phyloP scores from a whole-genome alignment of 2,329 filamentous ascomycete species.

The Macrophomina tecta region DNA sequence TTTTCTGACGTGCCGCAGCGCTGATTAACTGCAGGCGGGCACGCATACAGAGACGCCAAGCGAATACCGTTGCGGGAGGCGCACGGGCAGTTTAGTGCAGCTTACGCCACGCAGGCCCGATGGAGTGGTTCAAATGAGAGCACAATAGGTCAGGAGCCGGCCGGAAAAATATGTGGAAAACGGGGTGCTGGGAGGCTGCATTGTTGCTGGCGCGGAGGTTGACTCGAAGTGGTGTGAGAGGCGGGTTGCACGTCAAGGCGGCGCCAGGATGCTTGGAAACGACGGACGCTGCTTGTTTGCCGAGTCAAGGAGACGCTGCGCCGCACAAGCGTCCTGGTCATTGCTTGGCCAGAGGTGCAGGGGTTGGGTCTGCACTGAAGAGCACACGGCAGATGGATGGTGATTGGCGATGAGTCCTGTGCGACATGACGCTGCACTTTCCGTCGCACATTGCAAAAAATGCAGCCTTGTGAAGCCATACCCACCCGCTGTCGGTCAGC shows the following conservation, averaged over 20 bases:
- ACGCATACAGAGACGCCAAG: background rate
- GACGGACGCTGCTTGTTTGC: conserved; percentile 10
- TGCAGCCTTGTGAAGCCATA: background rate
- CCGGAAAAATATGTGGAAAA: background rate
- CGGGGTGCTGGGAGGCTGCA: background rate
- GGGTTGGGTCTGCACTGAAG: background rate
- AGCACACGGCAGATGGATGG: background rate
- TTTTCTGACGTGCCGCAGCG: background rate
- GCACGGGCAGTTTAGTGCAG: background rate
- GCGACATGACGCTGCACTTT: background rate
- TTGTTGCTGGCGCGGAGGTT: too few species aligned
- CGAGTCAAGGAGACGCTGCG: background rate
- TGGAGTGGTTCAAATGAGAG: background rate
- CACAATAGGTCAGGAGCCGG: background rate
- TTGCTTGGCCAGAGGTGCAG: background rate
- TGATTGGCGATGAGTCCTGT: conserved; percentile 1
- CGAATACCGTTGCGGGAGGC: background rate
- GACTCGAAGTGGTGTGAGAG: background rate
- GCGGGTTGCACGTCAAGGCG: background rate
- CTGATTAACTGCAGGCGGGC: background rate
- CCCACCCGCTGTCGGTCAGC: background rate
- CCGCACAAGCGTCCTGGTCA: conserved; percentile 1
- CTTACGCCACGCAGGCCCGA: background rate
- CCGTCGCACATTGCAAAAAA: background rate
- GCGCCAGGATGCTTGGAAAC: background rate